These are phyloP conservation scores for Globisporangium yorkense DNA, from an alignment of 352 stramenopile genomes.

Conservation along the genomic window DNA sequence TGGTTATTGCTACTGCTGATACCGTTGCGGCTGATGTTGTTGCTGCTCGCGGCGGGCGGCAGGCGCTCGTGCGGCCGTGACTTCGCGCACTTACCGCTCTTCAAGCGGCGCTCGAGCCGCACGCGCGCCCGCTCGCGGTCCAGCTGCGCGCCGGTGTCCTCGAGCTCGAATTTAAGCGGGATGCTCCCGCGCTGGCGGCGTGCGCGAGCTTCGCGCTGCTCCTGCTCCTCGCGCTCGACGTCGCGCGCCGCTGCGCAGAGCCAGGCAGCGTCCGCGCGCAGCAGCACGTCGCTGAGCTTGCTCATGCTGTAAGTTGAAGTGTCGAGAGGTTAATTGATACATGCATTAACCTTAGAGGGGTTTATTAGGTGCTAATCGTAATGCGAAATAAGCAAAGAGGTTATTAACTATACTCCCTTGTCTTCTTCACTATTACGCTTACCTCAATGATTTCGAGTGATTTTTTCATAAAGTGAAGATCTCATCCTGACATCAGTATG, in stretches of 20 bases:
- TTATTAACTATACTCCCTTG: too few relatives aligned
- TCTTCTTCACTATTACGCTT: not conserved
- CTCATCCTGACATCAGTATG: not conserved
- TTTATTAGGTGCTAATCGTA: too few relatives aligned
- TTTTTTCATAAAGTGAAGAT: not conserved
- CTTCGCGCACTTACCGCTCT: not conserved
- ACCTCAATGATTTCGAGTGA: not conserved
- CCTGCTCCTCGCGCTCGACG: conserved; percentile 81
- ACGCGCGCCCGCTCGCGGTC: conserved; percentile 48
- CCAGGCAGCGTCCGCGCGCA: conserved; percentile 51
- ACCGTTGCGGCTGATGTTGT: too few relatives aligned
- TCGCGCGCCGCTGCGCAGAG: conserved; percentile 50
- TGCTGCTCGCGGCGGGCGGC: conserved; percentile 6
- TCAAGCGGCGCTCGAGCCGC: conserved; percentile 25
- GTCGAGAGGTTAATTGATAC: not conserved
- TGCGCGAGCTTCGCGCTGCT: conserved; percentile 92
- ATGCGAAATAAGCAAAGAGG: too few relatives aligned
- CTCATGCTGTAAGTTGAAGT: not conserved
- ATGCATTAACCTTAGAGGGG: too few relatives aligned
- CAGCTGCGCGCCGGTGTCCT: conserved; percentile 28
- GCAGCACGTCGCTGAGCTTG: conserved; percentile 19
- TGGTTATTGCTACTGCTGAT: conserved; percentile 21
- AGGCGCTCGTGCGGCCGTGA: not conserved
- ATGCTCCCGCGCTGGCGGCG: conserved; percentile 80
- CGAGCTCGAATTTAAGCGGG: conserved; percentile 47